Evolutionary conservation across 352 stramenopile genomes (phyloP).

Genomic region (Phytophthora foliorum): DNA sequence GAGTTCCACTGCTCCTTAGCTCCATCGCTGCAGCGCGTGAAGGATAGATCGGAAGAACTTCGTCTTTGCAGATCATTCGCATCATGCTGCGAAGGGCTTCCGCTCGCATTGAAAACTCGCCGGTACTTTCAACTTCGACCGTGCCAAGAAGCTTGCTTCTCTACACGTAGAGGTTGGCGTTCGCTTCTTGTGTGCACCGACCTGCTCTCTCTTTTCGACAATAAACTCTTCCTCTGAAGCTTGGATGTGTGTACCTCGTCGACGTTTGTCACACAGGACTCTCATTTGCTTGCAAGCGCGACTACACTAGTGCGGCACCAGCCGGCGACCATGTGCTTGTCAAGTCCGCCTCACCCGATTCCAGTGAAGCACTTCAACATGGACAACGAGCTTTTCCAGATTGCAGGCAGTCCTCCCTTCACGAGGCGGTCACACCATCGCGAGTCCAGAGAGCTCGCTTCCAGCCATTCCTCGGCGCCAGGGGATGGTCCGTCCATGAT

Average conservation of each 20-base stretch:
- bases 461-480: conserved; percentile 22
- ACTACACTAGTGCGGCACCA: conserved; percentile 6
- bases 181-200: too few species aligned
- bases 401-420: conserved; percentile 9
- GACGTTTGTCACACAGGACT: conserved; percentile 7
- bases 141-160: too few species aligned
- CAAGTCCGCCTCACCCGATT: background rate
- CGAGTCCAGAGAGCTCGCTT: conserved; percentile 23
- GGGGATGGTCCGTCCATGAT: conserved; percentile 14
- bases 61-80: too few species aligned
- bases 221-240: too few species aligned
- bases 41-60: background rate
- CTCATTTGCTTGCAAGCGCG: conserved; percentile 28
- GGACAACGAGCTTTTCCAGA: conserved; percentile 12
- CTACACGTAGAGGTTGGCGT: too few species aligned
- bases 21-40: background rate
- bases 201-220: too few species aligned
- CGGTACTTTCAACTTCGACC: too few species aligned
- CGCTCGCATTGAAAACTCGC: too few species aligned
- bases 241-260: background rate
- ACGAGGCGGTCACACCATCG: conserved; percentile 25
- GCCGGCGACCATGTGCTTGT: conserved; percentile 7
- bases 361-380: conserved; percentile 2
- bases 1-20: background rate
- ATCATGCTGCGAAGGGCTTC: too few species aligned